phyloP scores from a whole-genome alignment of 129 eudicot species.

The Tanacetum coccineum region DNA sequence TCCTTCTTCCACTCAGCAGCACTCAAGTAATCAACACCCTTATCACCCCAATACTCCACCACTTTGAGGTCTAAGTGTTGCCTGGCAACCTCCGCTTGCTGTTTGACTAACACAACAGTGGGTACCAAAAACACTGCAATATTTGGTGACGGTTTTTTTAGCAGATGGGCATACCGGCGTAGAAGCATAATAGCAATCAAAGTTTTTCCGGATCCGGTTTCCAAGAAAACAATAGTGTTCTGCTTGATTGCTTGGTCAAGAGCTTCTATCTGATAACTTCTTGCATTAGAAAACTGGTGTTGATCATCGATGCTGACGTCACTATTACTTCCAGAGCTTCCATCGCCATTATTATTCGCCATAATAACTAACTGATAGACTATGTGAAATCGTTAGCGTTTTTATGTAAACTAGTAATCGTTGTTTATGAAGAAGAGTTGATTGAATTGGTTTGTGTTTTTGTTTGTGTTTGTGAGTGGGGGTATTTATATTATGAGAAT shows the following conservation, averaged over 20 bases:
- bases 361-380: too few species aligned
- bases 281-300: too few species aligned
- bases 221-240: slow-evolving; percentile 91
- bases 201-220: slow-evolving; percentile 94
- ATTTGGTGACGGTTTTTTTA: slow-evolving; percentile 57
- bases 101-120: slow-evolving; percentile 78
- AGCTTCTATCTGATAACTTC: slow-evolving; percentile 89
- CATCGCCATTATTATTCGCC: too few species aligned
- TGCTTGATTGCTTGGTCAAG: slow-evolving; percentile 63
- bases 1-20: slow-evolving; percentile 68
- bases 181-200: slow-evolving; percentile 86
- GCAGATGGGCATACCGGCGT: slow-evolving; percentile 54
- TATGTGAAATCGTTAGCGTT: too few species aligned
- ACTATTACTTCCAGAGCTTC: too few species aligned
- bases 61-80: slow-evolving; percentile 72
- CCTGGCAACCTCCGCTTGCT: slow-evolving; percentile 74
- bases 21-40: slow-evolving; percentile 81
- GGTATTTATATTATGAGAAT: too few species aligned
- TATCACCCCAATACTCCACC: slow-evolving; percentile 85
- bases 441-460: too few species aligned
- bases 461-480: too few species aligned
- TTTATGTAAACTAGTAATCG: too few species aligned
- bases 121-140: slow-evolving; percentile 90
- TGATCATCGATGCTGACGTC: too few species aligned
- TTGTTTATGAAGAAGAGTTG: too few species aligned